Percentiles rank a stretch among this genome's conserved stretches.
These are phyloP conservation scores for Pythium rishiriense DNA, from an alignment of 352 stramenopile genomes.

Conservation along the genomic window DNA sequence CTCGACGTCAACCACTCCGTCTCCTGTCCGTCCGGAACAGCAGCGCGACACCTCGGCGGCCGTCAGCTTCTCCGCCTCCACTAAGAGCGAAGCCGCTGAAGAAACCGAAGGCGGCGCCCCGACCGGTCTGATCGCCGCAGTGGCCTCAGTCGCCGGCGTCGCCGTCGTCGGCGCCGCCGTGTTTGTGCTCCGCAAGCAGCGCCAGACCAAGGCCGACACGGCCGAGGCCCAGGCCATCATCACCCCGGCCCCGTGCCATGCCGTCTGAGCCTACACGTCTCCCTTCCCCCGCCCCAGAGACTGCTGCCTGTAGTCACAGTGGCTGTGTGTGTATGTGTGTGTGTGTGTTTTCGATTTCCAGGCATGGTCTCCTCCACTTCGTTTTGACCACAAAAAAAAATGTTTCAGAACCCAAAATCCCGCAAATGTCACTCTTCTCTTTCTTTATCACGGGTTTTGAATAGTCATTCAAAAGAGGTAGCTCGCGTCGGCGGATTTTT, in stretches of 20 bases:
- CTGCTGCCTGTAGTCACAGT: too few relatives aligned
- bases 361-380: too few relatives aligned
- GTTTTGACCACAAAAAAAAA: constrained; percentile 1
- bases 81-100: constrained; percentile 1
- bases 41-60: background rate
- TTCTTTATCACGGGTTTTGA: too few relatives aligned
- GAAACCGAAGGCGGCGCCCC: constrained; percentile 5
- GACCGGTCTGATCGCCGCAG: constrained; percentile 11
- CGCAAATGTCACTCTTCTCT: too few relatives aligned
- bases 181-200: constrained; percentile 22
- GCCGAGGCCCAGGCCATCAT: background rate
- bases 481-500: background rate
- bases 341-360: too few relatives aligned
- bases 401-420: background rate
- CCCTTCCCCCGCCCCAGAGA: background rate
- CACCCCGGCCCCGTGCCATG: constrained; percentile 7
- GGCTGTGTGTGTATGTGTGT: too few relatives aligned
- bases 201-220: background rate
- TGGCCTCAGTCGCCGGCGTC: constrained; percentile 15
- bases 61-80: constrained; percentile 9
- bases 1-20: background rate
- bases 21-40: constrained; percentile 1
- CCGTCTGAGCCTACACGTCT: constrained; percentile 17
- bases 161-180: constrained; percentile 15
- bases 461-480: background rate